Evolutionary conservation across 2,329 filamentous ascomycete species (phyloP), one percentile per base, ranked within the genome.

Genomic region (Ascocoryne sarcoides): DNA sequence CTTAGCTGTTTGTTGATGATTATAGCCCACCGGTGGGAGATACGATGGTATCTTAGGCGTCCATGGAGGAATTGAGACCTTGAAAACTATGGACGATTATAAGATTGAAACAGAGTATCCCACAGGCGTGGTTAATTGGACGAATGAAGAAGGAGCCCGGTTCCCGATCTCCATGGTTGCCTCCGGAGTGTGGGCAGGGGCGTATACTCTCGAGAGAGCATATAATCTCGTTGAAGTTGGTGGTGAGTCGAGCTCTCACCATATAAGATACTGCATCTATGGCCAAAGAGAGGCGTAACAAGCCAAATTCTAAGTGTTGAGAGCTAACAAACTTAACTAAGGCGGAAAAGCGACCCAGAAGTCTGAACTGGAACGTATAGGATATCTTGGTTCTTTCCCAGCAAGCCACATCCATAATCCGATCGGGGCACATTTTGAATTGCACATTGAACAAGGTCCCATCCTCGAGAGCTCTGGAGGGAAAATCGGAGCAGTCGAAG

Each of bases 391-490:
- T 10, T 50, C 61, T 0, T 62, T 68, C 0, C 68, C 71, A 7
- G 73, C 74, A 16, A 76, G 68, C 39, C 68, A 81, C 57, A 65
- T 70, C 46, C 65, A 68, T 21, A 75, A 71, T 12, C 82, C 81
- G 0, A 76, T 88, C 62, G 81, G 75, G 1, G 84, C 82, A 0
- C 84, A 90, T 59, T 89, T 90, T 53, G 84, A 90, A 60, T 69
- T 92, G 8, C 85, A 92, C 56, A 90, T 90, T 39, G 86, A 93
- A 58, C 87, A 93, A 58, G 84, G 84, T 0, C 84, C 84, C 0
- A 75, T 86, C 23, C 69, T 93, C 1, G 79, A 89, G 53, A 69
- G 69, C 12, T 68, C 72, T 19, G 63, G 69, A 18, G 70, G 78
- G 48, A 77, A 78, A 39, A 71, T 90, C 37, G 79, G 81, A 16